Evolutionary conservation across 805 yeast species (phyloP), one percentile per base, ranked within the genome.

Genomic region (Debaryomyces tyrocola): DNA sequence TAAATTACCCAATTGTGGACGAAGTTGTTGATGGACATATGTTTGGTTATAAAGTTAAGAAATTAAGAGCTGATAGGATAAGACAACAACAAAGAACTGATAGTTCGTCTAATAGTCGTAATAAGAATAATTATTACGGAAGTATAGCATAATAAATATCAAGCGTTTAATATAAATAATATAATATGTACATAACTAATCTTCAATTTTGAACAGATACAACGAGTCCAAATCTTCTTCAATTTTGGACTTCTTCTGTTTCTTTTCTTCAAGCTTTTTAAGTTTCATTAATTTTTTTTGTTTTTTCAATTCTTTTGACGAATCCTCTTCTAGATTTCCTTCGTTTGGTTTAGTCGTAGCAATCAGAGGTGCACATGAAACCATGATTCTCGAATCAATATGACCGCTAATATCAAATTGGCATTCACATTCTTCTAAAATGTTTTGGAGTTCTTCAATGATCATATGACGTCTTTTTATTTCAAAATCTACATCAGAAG

Each of bases 1-100:
- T 73, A 27, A 70, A 73, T 47, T 73, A 72, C 47, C 78, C 77
- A 2, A 69, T 72, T 8, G 75, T 71, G n/a, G 77, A 72, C 41
- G 75, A 73, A 40, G 55, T 63, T 34, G 57, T 73, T 11, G 63
- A 56, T 20, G 69, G 75, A 6, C 78, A 73, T 54, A 61, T 55
- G 36, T 72, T 62, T 54, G 77, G 77, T 11, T 71, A 63, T 53
- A 71, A 69, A 47, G 77, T 73, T 12, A 62, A 65, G 40, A 69
- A 66, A 51, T 55, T 73, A 41, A 51, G 77, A 35, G 62, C 55
- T 17, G 59, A 60, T 31, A 37, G 69, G 28, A 42, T 50, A 34
- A 53, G 54, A 24, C 51, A 41, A 18, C 39, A 28, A 37, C 14
- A 49, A 21, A 40, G 18, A 12, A 11, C n/a, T 33, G 28, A 33